These are phyloP conservation scores for Talaromyces sp. DNA, from an alignment of 2,329 filamentous ascomycete genomes.

Conservation along the genomic window DNA sequence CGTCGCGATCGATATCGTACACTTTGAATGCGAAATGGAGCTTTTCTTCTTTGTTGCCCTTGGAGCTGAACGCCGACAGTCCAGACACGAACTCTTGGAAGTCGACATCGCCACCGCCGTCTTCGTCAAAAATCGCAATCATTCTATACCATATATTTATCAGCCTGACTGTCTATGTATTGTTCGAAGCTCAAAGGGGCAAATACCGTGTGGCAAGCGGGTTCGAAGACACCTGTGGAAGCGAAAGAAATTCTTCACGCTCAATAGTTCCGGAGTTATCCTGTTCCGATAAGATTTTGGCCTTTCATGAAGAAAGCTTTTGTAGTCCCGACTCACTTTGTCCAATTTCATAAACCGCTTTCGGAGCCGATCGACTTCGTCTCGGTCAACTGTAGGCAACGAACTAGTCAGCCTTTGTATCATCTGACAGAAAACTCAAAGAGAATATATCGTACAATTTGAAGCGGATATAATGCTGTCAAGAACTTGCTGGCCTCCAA, in stretches of 20 bases:
- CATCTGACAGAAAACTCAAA: neutral
- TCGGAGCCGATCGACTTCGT: constrained; percentile 89
- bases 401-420: neutral
- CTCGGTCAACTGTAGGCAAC: constrained; percentile 70
- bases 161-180: neutral
- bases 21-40: constrained; percentile 97
- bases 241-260: constrained; percentile 93
- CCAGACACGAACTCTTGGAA: constrained; percentile 98
- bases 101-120: constrained; percentile 94
- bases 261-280: constrained; percentile 98
- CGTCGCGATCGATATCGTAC: constrained; percentile 98
- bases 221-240: constrained; percentile 96
- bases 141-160: constrained; percentile 53
- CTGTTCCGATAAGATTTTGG: constrained; percentile 42
- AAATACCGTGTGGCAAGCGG: constrained; percentile 84
- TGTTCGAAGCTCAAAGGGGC: neutral
- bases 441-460: constrained; percentile 64
- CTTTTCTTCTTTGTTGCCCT: constrained; percentile 99
- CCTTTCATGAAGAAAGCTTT: too few species aligned
- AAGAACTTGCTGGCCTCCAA: constrained; percentile 62
- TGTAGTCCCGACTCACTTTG: constrained; percentile 56
- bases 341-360: constrained; percentile 99
- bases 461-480: constrained; percentile 95
- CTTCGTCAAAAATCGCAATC: constrained; percentile 99
- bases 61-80: constrained; percentile 90